Evolutionary conservation across 306 rosid species (phyloP).

Genomic region (Arachis hypogaea): DNA sequence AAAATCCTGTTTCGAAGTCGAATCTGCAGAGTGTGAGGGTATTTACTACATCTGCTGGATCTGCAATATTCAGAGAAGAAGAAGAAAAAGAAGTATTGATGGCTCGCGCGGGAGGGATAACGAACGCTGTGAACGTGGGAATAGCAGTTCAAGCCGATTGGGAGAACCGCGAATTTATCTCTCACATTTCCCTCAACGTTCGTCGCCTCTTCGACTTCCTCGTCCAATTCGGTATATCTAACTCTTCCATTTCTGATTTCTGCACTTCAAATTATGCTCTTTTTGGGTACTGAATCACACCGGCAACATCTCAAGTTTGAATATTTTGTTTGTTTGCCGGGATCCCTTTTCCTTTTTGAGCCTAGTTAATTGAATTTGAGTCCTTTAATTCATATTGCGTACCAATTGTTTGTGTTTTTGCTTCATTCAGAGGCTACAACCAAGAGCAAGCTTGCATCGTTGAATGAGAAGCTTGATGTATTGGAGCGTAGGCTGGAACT

Average conservation of each 20-base stretch:
- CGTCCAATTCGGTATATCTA: constrained; percentile 76
- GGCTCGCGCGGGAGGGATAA: constrained; percentile 96
- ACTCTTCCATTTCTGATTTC: background rate
- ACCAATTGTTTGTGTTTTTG: constrained; percentile 26
- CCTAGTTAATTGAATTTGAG: background rate
- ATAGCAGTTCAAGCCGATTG: constrained; percentile 98
- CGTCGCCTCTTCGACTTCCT: constrained; percentile 99
- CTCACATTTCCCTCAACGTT: constrained; percentile 92
- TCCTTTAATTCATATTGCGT: background rate
- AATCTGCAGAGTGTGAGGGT: background rate
- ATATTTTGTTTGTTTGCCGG: background rate
- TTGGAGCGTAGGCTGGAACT: constrained; percentile 85
- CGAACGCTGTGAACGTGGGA: constrained; percentile 92
- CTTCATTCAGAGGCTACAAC: constrained; percentile 84
- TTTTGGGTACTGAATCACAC: background rate
- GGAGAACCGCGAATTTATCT: constrained; percentile 98
- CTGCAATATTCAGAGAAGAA: constrained; percentile 4
- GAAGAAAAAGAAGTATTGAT: constrained; percentile 49
- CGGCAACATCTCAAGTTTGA: constrained; percentile 1
- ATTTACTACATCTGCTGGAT: constrained; percentile 33
- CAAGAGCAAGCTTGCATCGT: constrained; percentile 91
- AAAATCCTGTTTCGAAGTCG: background rate
- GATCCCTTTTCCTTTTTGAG: constrained; percentile 10
- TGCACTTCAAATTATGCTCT: background rate
- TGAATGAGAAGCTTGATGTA: constrained; percentile 94